A percentile compares a stretch with the other conserved stretches of the same genome.
These are phyloP conservation scores for Populus alba DNA, from an alignment of 345 rosid genomes.

Conservation along the genomic window DNA sequence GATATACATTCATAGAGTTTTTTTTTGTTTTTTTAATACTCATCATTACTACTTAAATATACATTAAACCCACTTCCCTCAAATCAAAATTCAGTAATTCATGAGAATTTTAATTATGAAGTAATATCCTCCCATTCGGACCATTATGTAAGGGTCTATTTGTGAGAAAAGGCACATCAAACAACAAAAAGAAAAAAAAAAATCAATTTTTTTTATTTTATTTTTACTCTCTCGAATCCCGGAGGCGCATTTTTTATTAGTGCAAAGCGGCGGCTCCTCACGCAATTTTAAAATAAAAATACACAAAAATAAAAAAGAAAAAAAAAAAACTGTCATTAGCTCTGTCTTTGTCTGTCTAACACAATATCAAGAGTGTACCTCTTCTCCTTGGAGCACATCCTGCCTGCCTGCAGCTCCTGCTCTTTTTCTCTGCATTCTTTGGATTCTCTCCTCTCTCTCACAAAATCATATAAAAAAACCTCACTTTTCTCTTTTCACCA, in stretches of 20 bases:
- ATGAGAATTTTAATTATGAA: too few species aligned
- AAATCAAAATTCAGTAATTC: too few species aligned
- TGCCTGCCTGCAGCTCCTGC: background rate
- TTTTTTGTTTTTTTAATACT: too few species aligned
- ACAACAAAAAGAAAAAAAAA: background rate
- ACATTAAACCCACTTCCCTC: too few species aligned
- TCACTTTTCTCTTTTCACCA: background rate
- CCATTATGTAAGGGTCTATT: background rate
- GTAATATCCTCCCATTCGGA: too few species aligned
- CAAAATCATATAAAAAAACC: constrained; percentile 2
- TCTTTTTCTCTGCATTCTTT: background rate
- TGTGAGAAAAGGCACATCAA: background rate
- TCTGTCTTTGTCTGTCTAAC: background rate
- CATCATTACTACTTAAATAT: too few species aligned
- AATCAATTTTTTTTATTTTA: too few species aligned
- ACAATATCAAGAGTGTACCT: background rate
- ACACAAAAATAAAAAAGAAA: background rate
- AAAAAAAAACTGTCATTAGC: background rate
- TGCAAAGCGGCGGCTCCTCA: constrained; percentile 20
- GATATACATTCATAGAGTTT: too few species aligned
- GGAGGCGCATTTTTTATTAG: background rate
- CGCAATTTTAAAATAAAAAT: background rate
- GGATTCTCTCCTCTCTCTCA: background rate
- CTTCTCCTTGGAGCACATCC: constrained; percentile 1
- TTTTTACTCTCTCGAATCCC: background rate